These are phyloP conservation scores for Xylaria sp. DNA, from an alignment of 2,329 filamentous ascomycete genomes.

Conservation along the genomic window DNA sequence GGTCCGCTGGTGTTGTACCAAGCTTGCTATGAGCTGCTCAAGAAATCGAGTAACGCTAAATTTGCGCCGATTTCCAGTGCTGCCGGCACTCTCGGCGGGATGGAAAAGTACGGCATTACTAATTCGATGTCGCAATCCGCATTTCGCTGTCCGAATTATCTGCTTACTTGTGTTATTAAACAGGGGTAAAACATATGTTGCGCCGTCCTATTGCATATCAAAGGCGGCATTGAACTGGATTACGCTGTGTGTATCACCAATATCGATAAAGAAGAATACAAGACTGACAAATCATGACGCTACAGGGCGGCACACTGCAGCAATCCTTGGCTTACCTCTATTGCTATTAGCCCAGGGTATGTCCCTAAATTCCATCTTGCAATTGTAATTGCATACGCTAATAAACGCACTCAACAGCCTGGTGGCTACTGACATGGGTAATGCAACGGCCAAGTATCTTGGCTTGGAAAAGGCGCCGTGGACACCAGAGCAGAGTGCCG, in stretches of 20 bases:
- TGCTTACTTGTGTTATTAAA: neutral
- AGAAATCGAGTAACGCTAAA: slow-evolving; percentile 47
- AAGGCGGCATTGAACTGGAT: slow-evolving; percentile 51
- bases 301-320: slow-evolving; percentile 29
- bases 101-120: slow-evolving; percentile 31
- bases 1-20: slow-evolving; percentile 46
- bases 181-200: slow-evolving; percentile 31
- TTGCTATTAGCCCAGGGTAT: slow-evolving; percentile 29
- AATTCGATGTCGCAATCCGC: neutral
- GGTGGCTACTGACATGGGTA: slow-evolving; percentile 28
- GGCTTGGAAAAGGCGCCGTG: slow-evolving; percentile 28
- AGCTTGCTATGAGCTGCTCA: slow-evolving; percentile 47
- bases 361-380: neutral
- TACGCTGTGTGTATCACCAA: slow-evolving; percentile 37
- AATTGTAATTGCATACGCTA: neutral
- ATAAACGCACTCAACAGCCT: slow-evolving; percentile 13
- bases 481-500: slow-evolving; percentile 24
- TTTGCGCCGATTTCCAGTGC: slow-evolving; percentile 48
- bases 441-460: slow-evolving; percentile 18
- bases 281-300: neutral
- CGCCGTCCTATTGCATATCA: slow-evolving; percentile 47
- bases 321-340: slow-evolving; percentile 25
- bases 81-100: slow-evolving; percentile 39
- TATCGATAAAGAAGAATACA: neutral
- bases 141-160: no score